phyloP scores from a whole-genome alignment of 441 rosid species.

The Caryocar brasiliense region DNA sequence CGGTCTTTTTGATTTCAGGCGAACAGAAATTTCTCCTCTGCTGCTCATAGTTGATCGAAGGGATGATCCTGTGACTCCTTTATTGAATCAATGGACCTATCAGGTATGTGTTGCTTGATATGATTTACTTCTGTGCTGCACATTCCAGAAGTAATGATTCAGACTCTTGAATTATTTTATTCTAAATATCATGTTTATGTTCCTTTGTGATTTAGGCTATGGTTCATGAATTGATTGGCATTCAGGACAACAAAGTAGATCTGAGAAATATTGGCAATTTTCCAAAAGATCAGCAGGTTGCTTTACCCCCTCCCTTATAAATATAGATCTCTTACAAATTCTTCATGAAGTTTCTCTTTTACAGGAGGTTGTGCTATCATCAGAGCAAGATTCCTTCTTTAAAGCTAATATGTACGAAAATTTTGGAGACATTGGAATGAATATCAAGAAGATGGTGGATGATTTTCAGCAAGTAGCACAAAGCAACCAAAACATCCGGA shows the following conservation, averaged over 20 bases:
- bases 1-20: constrained; percentile 87
- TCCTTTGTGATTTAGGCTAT: constrained; percentile 51
- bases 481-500: constrained; percentile 86
- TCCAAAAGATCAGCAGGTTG: constrained; percentile 78
- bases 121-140: not conserved
- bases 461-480: constrained; percentile 93
- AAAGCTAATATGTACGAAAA: constrained; percentile 85
- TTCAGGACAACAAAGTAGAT: constrained; percentile 90
- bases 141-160: constrained; percentile 6
- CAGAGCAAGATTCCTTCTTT: constrained; percentile 87
- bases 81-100: constrained; percentile 92
- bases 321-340: not conserved
- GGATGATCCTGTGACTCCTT: constrained; percentile 89
- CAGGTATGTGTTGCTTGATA: constrained; percentile 37
- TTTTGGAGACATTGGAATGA: constrained; percentile 95
- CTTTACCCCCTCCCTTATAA: not conserved
- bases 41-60: constrained; percentile 80
- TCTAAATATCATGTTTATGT: constrained; percentile 12
- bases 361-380: constrained; percentile 90
- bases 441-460: constrained; percentile 90
- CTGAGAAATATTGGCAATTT: constrained; percentile 54
- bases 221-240: constrained; percentile 88
- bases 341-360: constrained; percentile 2
- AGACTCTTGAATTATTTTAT: constrained; percentile 8
- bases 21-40: constrained; percentile 73